phyloP scores from a whole-genome alignment of 139 green algal species.

The Auxenochlorella pyrenoidosa region DNA sequence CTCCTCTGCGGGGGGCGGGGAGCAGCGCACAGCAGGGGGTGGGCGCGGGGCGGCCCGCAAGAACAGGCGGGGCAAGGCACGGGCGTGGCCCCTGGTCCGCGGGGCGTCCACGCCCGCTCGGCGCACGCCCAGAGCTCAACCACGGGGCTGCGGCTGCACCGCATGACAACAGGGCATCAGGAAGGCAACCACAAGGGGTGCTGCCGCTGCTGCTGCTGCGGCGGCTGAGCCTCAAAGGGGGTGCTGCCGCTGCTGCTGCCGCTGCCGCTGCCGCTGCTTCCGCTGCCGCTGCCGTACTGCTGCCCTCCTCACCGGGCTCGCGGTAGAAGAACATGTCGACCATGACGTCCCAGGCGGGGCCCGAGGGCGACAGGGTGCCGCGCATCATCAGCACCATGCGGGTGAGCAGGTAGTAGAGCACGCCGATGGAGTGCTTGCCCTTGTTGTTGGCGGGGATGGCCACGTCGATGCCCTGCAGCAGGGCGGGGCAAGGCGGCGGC shows the following conservation, averaged over 20 bases:
- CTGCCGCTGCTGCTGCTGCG: too few relatives aligned
- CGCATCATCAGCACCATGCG: slow-evolving; percentile 98
- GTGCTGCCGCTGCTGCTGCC: too few relatives aligned
- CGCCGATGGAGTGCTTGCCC: slow-evolving; percentile 96
- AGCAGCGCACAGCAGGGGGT: slow-evolving; percentile 23
- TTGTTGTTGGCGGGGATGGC: slow-evolving; percentile 99
- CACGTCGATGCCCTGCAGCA: slow-evolving; percentile 92
- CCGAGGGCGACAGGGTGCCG: slow-evolving; percentile 77
- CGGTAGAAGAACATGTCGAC: slow-evolving; percentile 99
- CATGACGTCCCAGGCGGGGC: slow-evolving; percentile 91
- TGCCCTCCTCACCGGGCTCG: slow-evolving; percentile 89
- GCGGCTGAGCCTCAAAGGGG: too few relatives aligned
- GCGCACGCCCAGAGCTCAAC: too few relatives aligned
- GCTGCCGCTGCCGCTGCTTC: too few relatives aligned
- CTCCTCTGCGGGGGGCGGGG: slow-evolving; percentile 54
- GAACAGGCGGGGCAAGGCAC: too few relatives aligned
- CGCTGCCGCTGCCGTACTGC: too few relatives aligned
- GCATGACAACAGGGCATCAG: too few relatives aligned
- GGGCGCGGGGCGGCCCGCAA: slow-evolving; percentile 28
- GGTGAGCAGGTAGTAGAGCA: slow-evolving; percentile 97
- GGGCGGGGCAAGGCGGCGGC: background rate
- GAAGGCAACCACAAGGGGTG: too few relatives aligned
- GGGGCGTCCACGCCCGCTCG: too few relatives aligned
- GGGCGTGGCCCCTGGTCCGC: too few relatives aligned
- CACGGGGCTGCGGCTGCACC: too few relatives aligned